phyloP scores from a whole-genome alignment of 371 early-diverging fungal genomes.

The Apophysomyces elegans region DNA sequence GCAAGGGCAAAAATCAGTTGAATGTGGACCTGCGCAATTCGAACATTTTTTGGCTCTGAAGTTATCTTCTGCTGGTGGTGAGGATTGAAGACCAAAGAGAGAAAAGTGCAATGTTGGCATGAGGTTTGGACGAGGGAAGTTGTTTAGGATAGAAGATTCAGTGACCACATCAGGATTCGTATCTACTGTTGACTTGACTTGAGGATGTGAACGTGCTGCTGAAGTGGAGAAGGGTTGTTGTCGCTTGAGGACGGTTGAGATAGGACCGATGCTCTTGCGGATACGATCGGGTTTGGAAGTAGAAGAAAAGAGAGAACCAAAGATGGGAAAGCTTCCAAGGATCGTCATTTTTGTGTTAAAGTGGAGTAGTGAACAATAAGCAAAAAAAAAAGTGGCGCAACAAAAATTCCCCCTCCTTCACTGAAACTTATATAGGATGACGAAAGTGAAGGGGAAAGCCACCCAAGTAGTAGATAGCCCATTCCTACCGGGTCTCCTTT shows the following conservation, averaged over 20 bases:
- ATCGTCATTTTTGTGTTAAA: slow-evolving; percentile 28
- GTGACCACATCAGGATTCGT: slow-evolving; percentile 32
- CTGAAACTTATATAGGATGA: too few species aligned
- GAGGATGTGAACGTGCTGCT: slow-evolving; percentile 3
- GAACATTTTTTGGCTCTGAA: slow-evolving; percentile 31
- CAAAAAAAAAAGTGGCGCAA: slow-evolving; percentile 10
- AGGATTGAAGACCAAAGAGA: slow-evolving; percentile 36
- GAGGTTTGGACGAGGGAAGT: slow-evolving; percentile 55
- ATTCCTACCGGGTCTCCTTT: neutral
- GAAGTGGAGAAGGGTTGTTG: slow-evolving; percentile 19
- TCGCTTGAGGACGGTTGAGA: slow-evolving; percentile 42
- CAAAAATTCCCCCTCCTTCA: neutral
- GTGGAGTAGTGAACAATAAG: neutral
- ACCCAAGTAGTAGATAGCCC: neutral
- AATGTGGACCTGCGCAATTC: slow-evolving; percentile 56
- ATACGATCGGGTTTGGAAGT: slow-evolving; percentile 36
- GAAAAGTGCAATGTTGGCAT: slow-evolving; percentile 50
- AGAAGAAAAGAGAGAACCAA: slow-evolving; percentile 36
- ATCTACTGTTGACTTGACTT: slow-evolving; percentile 8
- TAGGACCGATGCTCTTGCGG: slow-evolving; percentile 43
- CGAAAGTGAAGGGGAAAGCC: too few species aligned
- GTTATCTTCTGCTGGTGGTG: slow-evolving; percentile 27
- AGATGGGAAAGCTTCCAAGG: slow-evolving; percentile 29
- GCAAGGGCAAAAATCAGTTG: slow-evolving; percentile 55
- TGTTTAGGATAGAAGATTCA: slow-evolving; percentile 40